Conservation (phyloP, 192 early-diverging fungal genomes). For the Umbelopsis sp. region DNA sequence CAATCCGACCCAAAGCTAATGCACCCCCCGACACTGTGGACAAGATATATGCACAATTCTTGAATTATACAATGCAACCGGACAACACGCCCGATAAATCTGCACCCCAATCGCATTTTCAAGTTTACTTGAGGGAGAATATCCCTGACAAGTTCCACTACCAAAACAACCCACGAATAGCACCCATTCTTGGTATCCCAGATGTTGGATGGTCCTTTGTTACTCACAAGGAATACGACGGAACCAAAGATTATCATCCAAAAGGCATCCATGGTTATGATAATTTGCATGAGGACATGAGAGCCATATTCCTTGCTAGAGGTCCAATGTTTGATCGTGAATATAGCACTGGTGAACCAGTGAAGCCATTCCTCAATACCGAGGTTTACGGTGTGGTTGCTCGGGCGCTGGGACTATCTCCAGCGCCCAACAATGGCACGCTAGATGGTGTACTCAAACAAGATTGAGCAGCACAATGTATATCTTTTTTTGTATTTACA, state of each 20-base stretch:
- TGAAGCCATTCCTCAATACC: constrained; percentile 66
- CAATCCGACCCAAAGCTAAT: constrained; percentile 55
- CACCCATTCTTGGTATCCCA: constrained; percentile 73
- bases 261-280: constrained; percentile 88
- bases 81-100: constrained; percentile 36
- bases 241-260: constrained; percentile 25
- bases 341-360: constrained; percentile 25
- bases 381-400: constrained; percentile 74
- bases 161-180: constrained; percentile 61
- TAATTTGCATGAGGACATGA: constrained; percentile 72
- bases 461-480: background rate
- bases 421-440: constrained; percentile 79
- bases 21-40: constrained; percentile 39
- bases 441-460: constrained; percentile 16
- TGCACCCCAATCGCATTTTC: constrained; percentile 39
- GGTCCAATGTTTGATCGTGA: constrained; percentile 52
- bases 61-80: constrained; percentile 46
- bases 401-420: constrained; percentile 52
- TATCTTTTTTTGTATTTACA: background rate
- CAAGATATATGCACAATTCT: constrained; percentile 49
- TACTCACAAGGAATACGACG: constrained; percentile 40
- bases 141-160: constrained; percentile 79
- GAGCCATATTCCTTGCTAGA: constrained; percentile 80
- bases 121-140: constrained; percentile 72
- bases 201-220: constrained; percentile 65